phyloP scores from a whole-genome alignment of 2,329 filamentous ascomycete species.

The Alternaria alternata region DNA sequence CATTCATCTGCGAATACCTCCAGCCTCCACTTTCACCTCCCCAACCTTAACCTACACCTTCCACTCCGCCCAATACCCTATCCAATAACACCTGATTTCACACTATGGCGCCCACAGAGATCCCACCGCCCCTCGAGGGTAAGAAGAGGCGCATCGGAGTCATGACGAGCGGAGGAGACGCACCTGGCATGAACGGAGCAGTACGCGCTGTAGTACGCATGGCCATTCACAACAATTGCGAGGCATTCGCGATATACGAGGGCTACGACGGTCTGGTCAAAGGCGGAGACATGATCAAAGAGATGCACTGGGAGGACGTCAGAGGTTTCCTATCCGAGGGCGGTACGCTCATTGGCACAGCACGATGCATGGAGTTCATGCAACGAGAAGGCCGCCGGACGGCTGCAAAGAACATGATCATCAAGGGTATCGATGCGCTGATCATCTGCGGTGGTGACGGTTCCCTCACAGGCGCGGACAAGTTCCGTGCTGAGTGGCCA shows the following conservation, averaged over 20 bases:
- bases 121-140: conserved; percentile 50
- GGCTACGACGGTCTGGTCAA: conserved; percentile 95
- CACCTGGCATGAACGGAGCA: conserved; percentile 92
- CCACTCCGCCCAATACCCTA: conserved; percentile 8
- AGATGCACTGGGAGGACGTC: conserved; percentile 92
- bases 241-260: conserved; percentile 71
- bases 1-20: conserved; percentile 12
- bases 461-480: conserved; percentile 87
- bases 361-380: conserved; percentile 90
- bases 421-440: conserved; percentile 91
- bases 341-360: conserved; percentile 94
- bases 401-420: conserved; percentile 93
- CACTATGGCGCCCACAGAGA: conserved; percentile 41
- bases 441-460: conserved; percentile 98
- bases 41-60: conserved; percentile 4
- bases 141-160: conserved; percentile 77
- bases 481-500: conserved; percentile 92
- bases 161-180: conserved; percentile 94
- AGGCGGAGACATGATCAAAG: conserved; percentile 85
- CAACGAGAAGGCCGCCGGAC: conserved; percentile 82
- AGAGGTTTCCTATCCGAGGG: conserved; percentile 93
- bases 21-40: conserved; percentile 14
- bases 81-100: conserved; percentile 10
- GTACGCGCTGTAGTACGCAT: conserved; percentile 91
- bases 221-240: conserved; percentile 76